A percentile compares a stretch with the other conserved stretches of the same genome.
Conservation (phyloP, 495 filamentous ascomycete genomes). For the Lasiosphaeris hirsuta region DNA sequence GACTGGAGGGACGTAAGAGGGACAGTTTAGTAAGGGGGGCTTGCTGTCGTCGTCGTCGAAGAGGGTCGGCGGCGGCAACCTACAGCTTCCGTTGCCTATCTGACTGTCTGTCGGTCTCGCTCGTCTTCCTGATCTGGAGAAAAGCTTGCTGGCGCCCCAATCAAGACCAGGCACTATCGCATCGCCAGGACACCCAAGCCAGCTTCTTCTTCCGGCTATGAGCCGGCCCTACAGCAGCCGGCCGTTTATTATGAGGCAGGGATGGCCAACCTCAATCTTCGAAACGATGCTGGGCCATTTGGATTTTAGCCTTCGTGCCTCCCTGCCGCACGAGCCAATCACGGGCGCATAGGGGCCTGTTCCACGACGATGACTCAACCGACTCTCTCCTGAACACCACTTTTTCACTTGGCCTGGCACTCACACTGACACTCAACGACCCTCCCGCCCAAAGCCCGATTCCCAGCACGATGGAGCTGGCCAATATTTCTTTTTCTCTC, state of each 20-base stretch:
- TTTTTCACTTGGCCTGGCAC: neutral
- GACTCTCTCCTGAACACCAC: neutral
- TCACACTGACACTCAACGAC: neutral
- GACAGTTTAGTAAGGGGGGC: too few species aligned
- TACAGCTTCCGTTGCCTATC: too few species aligned
- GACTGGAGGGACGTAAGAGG: too few species aligned
- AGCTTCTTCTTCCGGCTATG: too few species aligned
- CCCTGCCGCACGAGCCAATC: neutral
- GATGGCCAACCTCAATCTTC: neutral
- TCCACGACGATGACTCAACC: slow-evolving; percentile 19
- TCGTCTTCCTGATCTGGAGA: too few species aligned
- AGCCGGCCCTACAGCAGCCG: neutral
- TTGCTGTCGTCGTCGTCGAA: too few species aligned
- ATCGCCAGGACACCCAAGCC: too few species aligned
- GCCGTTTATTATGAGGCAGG: neutral
- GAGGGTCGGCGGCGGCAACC: too few species aligned
- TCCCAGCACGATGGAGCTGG: neutral
- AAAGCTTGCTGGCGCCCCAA: too few species aligned
- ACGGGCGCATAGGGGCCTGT: slow-evolving; percentile 1
- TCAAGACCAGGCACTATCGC: too few species aligned
- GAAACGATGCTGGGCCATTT: slow-evolving; percentile 9
- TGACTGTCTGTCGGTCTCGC: too few species aligned
- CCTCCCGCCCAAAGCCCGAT: too few species aligned
- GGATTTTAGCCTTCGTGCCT: slow-evolving; percentile 13
- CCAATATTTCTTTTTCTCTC: neutral